These are phyloP conservation scores for Porodaedalea pini DNA, from an alignment of 1,284 basidiomycete genomes.

Conservation along the genomic window DNA sequence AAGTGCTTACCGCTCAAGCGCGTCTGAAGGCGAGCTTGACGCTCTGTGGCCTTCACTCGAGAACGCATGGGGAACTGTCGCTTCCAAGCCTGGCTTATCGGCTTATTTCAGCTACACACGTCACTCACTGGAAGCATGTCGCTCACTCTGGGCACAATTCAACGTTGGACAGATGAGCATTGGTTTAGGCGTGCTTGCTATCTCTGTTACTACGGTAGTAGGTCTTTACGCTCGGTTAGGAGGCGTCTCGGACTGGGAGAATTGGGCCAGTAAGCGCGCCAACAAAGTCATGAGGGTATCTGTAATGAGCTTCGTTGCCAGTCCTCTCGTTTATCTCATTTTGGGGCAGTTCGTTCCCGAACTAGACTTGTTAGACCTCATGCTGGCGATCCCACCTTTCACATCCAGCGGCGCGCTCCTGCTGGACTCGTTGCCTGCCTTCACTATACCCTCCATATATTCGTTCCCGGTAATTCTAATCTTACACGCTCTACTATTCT, in stretches of 20 bases:
- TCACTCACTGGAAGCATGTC: conserved; percentile 66
- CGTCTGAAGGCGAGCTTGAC: conserved; percentile 71
- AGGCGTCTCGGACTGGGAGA: conserved; percentile 37
- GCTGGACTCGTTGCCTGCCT: conserved; percentile 26
- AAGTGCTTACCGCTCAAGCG: conserved; percentile 66
- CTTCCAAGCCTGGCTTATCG: conserved; percentile 24
- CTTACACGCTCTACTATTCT: conserved; percentile 70
- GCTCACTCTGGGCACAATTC: conserved; percentile 94
- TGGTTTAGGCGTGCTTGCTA: conserved; percentile 53
- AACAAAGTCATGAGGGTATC: conserved; percentile 35
- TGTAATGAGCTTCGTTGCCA: conserved; percentile 42
- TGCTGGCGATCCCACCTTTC: conserved; percentile 23
- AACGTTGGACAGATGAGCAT: conserved; percentile 73
- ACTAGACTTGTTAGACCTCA: conserved; percentile 7
- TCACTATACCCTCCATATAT: conserved; percentile 28
- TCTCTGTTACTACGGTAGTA: conserved; percentile 46
- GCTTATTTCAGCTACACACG: conserved; percentile 56
- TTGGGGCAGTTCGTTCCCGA: conserved; percentile 20
- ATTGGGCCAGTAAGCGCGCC: conserved; percentile 37
- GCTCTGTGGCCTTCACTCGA: conserved; percentile 52
- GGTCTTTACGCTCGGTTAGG: conserved; percentile 46
- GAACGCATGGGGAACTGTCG: conserved; percentile 42
- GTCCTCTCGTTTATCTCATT: conserved; percentile 35
- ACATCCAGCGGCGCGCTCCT: conserved; percentile 35
- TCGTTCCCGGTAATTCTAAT: conserved; percentile 50